These are phyloP conservation scores for Agaricus blazei DNA, from an alignment of 768 basidiomycete species.

Conservation along the genomic window DNA sequence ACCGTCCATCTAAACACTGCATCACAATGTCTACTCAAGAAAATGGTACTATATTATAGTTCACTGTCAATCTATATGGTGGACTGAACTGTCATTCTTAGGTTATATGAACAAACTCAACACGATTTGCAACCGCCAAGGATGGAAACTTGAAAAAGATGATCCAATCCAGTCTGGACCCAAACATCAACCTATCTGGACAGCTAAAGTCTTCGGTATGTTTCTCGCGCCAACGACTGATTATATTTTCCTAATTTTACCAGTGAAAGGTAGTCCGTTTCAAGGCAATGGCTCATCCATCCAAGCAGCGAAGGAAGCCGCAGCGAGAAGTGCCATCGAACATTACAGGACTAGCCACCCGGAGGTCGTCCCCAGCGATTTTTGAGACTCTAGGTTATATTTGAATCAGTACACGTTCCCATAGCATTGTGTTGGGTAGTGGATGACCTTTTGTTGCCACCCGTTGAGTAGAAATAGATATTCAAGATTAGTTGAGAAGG, in stretches of 20 bases:
- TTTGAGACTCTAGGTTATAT: neutral
- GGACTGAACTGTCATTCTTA: neutral
- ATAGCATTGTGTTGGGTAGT: too few species aligned
- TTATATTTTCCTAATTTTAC: neutral
- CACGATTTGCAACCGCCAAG: neutral
- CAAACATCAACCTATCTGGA: neutral
- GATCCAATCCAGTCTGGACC: neutral
- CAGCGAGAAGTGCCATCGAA: neutral
- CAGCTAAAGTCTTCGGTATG: neutral
- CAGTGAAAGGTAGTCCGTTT: neutral
- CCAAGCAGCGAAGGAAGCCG: neutral
- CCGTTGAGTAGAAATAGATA: too few species aligned
- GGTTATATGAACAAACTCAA: constrained; percentile 2
- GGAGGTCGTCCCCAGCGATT: neutral
- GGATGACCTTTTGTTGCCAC: too few species aligned
- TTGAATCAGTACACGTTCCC: too few species aligned
- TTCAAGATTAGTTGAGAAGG: too few species aligned
- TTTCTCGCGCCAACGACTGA: neutral
- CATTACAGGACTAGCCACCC: neutral
- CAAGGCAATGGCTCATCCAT: neutral
- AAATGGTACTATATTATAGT: neutral
- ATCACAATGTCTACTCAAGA: neutral
- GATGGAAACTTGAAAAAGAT: neutral
- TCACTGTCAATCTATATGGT: neutral
- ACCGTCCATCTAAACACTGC: too few species aligned